Evolutionary conservation across 768 basidiomycete species (phyloP).

Genomic region (Boletus rex-veris): DNA sequence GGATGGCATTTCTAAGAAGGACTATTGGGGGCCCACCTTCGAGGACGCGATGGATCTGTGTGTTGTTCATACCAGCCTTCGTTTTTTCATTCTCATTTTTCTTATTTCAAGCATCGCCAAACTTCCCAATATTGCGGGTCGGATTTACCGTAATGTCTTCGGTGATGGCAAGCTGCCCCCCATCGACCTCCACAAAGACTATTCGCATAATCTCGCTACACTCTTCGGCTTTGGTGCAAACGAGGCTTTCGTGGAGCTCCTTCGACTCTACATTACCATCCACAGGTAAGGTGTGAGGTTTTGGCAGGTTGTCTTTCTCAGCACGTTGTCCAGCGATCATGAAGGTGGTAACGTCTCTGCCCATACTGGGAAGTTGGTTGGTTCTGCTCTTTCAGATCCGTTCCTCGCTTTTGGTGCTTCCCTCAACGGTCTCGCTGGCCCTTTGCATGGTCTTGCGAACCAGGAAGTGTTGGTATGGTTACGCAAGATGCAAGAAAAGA

Average conservation of each 20-base stretch:
- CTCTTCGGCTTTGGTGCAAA: slow-evolving; percentile 92
- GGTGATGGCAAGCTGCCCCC: slow-evolving; percentile 83
- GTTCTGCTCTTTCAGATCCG: slow-evolving; percentile 94
- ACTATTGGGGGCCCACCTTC: slow-evolving; percentile 95
- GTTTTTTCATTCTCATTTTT: slow-evolving; percentile 1
- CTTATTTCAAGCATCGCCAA: slow-evolving; percentile 74
- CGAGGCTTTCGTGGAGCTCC: slow-evolving; percentile 84
- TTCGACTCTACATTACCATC: slow-evolving; percentile 95
- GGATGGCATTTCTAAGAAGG: slow-evolving; percentile 87
- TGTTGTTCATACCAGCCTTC: slow-evolving; percentile 8
- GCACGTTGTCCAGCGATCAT: slow-evolving; percentile 62
- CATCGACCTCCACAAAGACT: slow-evolving; percentile 82
- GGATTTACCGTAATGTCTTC: slow-evolving; percentile 86
- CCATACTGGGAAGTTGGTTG: slow-evolving; percentile 89
- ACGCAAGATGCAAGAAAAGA: slow-evolving; percentile 85
- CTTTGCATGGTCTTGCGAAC: slow-evolving; percentile 95
- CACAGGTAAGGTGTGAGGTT: slow-evolving; percentile 56
- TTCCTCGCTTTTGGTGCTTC: slow-evolving; percentile 94
- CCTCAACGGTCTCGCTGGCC: slow-evolving; percentile 94
- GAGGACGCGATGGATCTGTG: slow-evolving; percentile 89
- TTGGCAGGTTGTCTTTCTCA: not conserved
- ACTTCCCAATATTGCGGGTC: slow-evolving; percentile 93
- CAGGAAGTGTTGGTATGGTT: slow-evolving; percentile 97
- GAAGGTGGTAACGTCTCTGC: slow-evolving; percentile 99
- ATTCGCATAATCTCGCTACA: slow-evolving; percentile 83